Percentiles rank a stretch among this genome's conserved stretches.
phyloP scores from a whole-genome alignment of 306 rosid species.

The Corylus americana region DNA sequence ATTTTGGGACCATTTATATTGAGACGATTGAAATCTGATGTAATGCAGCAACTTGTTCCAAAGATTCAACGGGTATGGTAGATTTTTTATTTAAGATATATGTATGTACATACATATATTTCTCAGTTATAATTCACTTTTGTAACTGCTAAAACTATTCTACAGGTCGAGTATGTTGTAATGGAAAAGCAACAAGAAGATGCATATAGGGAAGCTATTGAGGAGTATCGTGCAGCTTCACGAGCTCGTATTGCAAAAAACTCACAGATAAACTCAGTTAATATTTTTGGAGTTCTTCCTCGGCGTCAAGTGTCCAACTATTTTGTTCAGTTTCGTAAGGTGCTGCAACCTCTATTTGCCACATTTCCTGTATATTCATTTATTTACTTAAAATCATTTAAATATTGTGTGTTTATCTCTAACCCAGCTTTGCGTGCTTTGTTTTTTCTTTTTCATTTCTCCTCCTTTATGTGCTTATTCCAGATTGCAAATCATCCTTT shows the following conservation, averaged over 20 bases:
- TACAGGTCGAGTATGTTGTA: slow-evolving; percentile 81
- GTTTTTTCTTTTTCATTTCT: slow-evolving; percentile 10
- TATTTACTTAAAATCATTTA: neutral
- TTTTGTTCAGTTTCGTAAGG: slow-evolving; percentile 98
- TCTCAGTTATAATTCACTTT: slow-evolving; percentile 7
- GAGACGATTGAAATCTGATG: slow-evolving; percentile 94
- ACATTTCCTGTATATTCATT: slow-evolving; percentile 3
- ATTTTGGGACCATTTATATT: slow-evolving; percentile 94
- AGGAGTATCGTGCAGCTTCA: slow-evolving; percentile 84
- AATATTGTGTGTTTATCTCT: slow-evolving; percentile 23
- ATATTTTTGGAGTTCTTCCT: slow-evolving; percentile 54
- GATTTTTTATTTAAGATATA: neutral
- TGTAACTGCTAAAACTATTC: slow-evolving; percentile 25
- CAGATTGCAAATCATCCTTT: slow-evolving; percentile 98
- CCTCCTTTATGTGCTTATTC: slow-evolving; percentile 17
- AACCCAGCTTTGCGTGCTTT: neutral
- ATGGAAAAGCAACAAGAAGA: slow-evolving; percentile 81
- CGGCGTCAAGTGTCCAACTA: slow-evolving; percentile 86
- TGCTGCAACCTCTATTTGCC: slow-evolving; percentile 30
- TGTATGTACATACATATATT: neutral
- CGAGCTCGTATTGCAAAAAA: slow-evolving; percentile 66
- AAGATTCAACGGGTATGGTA: slow-evolving; percentile 71
- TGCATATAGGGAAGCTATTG: slow-evolving; percentile 88
- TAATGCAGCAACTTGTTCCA: slow-evolving; percentile 96
- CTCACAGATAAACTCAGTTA: slow-evolving; percentile 42